Conservation (phyloP, 192 early-diverging fungal genomes). For the Coemansia reversa region DNA sequence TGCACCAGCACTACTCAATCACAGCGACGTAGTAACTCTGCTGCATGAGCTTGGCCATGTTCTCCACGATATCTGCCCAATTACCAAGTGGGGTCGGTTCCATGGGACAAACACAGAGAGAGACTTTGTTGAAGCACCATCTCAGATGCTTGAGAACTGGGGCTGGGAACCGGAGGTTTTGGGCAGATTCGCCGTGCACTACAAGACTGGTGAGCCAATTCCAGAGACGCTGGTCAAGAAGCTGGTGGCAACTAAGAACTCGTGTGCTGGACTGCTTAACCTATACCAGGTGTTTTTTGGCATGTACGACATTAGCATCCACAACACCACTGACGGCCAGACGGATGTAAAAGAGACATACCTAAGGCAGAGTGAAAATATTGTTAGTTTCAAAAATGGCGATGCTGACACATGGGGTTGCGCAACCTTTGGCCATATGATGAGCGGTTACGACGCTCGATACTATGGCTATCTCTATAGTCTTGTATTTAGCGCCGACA, state of each 20-base stretch:
- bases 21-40: conserved; percentile 76
- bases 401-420: conserved; percentile 54
- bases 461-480: conserved; percentile 82
- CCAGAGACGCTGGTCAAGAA: conserved; percentile 68
- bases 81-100: conserved; percentile 72
- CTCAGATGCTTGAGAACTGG: conserved; percentile 91
- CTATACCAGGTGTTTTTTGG: conserved; percentile 79
- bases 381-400: conserved; percentile 45
- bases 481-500: conserved; percentile 78
- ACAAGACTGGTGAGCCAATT: conserved; percentile 66
- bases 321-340: conserved; percentile 58
- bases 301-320: conserved; percentile 73
- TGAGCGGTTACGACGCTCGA: conserved; percentile 71
- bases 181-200: conserved; percentile 63
- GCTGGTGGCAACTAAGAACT: conserved; percentile 72
- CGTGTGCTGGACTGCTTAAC: conserved; percentile 68
- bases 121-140: conserved; percentile 89
- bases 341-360: conserved; percentile 47
- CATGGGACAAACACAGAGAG: conserved; percentile 75
- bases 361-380: conserved; percentile 45
- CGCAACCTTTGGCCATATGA: conserved; percentile 66
- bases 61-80: conserved; percentile 65
- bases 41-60: conserved; percentile 85
- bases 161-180: conserved; percentile 64
- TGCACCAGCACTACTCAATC: conserved; percentile 74